Conservation (phyloP, 345 rosid species). For the Euclidium syriacum region DNA sequence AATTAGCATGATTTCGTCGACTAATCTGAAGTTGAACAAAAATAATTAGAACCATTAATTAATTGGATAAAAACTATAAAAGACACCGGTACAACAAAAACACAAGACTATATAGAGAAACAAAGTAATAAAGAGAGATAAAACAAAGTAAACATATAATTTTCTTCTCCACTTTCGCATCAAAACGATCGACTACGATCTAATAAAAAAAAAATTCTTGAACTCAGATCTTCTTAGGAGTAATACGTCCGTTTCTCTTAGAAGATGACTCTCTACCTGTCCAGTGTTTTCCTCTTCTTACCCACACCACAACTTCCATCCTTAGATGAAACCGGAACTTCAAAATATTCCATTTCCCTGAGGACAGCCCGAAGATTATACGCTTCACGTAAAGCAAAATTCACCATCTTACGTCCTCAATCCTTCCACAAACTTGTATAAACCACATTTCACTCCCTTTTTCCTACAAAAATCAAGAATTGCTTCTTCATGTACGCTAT, state of each 20-base stretch:
- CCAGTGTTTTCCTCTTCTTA: conserved; percentile 1
- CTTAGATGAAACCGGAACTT: neutral
- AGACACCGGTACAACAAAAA: too few species aligned
- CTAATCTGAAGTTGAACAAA: too few species aligned
- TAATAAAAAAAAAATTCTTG: too few species aligned
- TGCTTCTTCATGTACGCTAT: neutral
- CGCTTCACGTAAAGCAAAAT: neutral
- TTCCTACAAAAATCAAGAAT: conserved; percentile 15
- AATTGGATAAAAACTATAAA: too few species aligned
- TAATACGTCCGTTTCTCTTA: neutral
- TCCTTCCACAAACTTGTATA: neutral
- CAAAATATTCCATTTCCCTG: neutral
- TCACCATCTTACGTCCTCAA: neutral
- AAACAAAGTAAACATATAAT: too few species aligned
- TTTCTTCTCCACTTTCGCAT: too few species aligned
- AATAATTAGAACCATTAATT: too few species aligned
- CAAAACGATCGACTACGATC: too few species aligned
- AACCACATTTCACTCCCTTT: neutral
- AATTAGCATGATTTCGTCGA: too few species aligned
- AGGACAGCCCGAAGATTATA: neutral
- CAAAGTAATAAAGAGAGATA: too few species aligned
- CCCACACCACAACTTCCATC: neutral
- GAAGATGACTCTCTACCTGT: neutral
- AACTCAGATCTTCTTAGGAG: neutral
- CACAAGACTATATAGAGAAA: too few species aligned